Base-by-base conservation (phyloP, 2,329 filamentous ascomycete species). In the Aspergillus oerlinghausenensis region DNA sequence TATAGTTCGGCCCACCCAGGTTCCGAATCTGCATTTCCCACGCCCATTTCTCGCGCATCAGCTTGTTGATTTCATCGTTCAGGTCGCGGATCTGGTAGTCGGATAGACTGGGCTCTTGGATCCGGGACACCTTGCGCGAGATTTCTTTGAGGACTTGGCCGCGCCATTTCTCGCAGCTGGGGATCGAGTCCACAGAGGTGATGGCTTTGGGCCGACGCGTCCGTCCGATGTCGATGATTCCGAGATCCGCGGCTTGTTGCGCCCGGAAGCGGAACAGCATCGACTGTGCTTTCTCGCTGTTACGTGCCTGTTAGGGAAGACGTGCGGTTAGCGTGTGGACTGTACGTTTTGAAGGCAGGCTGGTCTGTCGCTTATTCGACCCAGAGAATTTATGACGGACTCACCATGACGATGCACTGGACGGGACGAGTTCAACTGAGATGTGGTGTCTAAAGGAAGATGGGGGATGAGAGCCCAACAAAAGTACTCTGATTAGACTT, bases 231-330 rank as follows among this genome's bases (percentile, higher is more conserved):
- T 97, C 93, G 77, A 99, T 90, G 75, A 97, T 97, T 70, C 93
- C 93, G 50, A 97, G 84, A 78, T 97, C 92, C 63, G 92, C 91
- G 64, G 93, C 93, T 84, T 97, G 94, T 67, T 93, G 90, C 71
- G 96, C 94, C 75, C 94, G 91, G 82, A 99, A 99, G 82, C 94
- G 93, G 81, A 97, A 99, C 76, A 99, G 93, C 93, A 99, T 99
- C 50, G 92, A 97, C 81, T 99, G 94, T 70, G 94, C 93, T 77
- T 97, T 99, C 83, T 97, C 93, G 49, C 90, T 93, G 77, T 97
- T 97, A 72, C 93, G 93, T 71, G 93, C 92, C 93, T 92, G 66
- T 63, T 59, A 43, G 55, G 54, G 53, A 58, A 52, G 17, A 49
- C 14, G 23, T 58, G 42, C 11, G 8, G 52, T 68, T 66, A 68